phyloP scores from a whole-genome alignment of 2,329 filamentous ascomycete genomes.

The Colletotrichum euphorbiae region DNA sequence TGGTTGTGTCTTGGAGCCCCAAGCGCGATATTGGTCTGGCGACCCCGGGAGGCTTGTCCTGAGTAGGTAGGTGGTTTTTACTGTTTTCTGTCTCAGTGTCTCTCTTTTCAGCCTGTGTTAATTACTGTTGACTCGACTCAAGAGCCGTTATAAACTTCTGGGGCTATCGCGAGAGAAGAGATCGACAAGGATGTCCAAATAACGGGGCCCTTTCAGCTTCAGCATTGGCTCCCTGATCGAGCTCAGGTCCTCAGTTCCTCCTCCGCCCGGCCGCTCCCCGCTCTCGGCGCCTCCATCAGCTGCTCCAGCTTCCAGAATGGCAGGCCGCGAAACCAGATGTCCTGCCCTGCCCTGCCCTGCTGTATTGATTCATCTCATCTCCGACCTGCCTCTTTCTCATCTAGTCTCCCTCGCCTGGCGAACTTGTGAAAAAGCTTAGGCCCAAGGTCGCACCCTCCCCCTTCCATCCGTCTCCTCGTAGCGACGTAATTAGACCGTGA shows the following conservation, averaged over 20 bases:
- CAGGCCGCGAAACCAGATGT: too few relatives aligned
- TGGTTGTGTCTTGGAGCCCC: constrained; percentile 22
- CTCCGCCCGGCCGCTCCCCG: constrained; percentile 2
- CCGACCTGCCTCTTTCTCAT: constrained; percentile 37
- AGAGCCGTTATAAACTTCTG: not conserved
- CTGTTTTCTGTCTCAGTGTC: not conserved
- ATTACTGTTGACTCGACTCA: too few relatives aligned
- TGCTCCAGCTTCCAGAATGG: too few relatives aligned
- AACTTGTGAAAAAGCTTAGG: constrained; percentile 24
- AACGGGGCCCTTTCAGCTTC: constrained; percentile 2
- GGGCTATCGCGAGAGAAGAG: constrained; percentile 20
- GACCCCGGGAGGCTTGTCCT: constrained; percentile 35
- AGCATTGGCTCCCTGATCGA: not conserved
- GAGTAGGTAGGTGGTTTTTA: constrained; percentile 38
- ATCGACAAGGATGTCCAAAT: constrained; percentile 2
- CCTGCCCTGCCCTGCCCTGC: not conserved
- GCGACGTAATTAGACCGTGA: not conserved
- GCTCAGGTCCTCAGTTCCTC: not conserved
- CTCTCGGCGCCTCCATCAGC: constrained; percentile 13
- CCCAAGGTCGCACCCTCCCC: constrained; percentile 22
- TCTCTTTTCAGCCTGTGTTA: not conserved
- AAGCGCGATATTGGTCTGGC: constrained; percentile 13
- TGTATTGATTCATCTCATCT: constrained; percentile 18
- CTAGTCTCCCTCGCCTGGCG: constrained; percentile 16
- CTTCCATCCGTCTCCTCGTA: not conserved